These are phyloP conservation scores for Starmerella roubikii DNA, from an alignment of 805 yeast species.

Conservation along the genomic window DNA sequence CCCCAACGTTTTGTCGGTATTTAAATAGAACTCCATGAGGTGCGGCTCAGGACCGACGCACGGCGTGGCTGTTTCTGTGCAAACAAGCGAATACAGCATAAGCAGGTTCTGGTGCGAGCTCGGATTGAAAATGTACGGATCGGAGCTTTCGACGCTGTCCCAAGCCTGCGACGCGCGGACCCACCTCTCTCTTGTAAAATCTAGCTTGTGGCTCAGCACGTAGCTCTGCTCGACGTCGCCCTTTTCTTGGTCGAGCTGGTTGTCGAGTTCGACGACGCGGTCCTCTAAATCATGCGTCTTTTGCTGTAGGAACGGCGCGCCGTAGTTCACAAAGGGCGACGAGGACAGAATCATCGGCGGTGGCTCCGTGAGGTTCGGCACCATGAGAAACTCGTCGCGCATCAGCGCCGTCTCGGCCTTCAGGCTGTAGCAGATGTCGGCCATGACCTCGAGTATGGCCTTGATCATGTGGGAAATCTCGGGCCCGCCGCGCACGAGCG, in stretches of 20 bases:
- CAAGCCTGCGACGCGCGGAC: conserved; percentile 42
- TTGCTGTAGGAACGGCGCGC: conserved; percentile 48
- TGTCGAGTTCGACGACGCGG: conserved; percentile 17
- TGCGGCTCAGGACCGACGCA: conserved; percentile 85
- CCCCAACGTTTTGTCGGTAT: conserved; percentile 80
- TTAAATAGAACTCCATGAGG: conserved; percentile 77
- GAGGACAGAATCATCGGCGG: conserved; percentile 41
- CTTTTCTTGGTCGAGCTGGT: conserved; percentile 1
- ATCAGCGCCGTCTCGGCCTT: conserved; percentile 65
- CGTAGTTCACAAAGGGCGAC: conserved; percentile 72
- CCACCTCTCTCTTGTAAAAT: conserved; percentile 25
- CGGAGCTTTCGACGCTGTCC: conserved; percentile 45
- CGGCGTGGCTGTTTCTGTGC: conserved; percentile 74
- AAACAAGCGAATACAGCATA: conserved; percentile 67
- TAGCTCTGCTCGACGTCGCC: conserved; percentile 19
- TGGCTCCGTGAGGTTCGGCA: conserved; percentile 24
- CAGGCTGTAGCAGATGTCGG: conserved; percentile 63
- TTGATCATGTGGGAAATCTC: conserved; percentile 55
- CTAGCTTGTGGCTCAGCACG: conserved; percentile 23
- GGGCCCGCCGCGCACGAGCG: conserved; percentile 66
- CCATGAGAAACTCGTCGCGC: conserved; percentile 49
- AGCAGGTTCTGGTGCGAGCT: conserved; percentile 66
- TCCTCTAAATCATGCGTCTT: conserved; percentile 43
- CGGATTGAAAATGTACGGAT: conserved; percentile 51
- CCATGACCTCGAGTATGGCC: conserved; percentile 65